Percentiles rank a stretch among this genome's conserved stretches.
These are phyloP conservation scores for Craterostigma plantagineum DNA, from an alignment of 257 asterid species.

Conservation along the genomic window DNA sequence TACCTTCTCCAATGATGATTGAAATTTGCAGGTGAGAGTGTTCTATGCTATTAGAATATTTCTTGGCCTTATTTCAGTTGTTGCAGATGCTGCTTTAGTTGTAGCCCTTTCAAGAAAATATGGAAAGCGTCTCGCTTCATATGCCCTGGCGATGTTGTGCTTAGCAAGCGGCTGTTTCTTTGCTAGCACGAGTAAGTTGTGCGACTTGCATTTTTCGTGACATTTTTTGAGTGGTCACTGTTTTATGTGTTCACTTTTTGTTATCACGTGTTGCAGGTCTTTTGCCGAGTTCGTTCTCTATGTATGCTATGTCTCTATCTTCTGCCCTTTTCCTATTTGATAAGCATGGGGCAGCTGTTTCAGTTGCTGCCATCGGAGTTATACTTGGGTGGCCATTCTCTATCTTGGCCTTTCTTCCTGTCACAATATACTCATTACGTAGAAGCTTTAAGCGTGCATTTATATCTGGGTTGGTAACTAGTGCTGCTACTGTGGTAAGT, in stretches of 20 bases:
- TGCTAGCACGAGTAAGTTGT: slow-evolving; percentile 78
- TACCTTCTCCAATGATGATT: slow-evolving; percentile 10
- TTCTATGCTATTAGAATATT: slow-evolving; percentile 78
- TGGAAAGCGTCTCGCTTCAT: slow-evolving; percentile 88
- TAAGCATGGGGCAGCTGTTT: slow-evolving; percentile 80
- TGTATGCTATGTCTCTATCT: slow-evolving; percentile 93
- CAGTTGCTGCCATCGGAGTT: slow-evolving; percentile 77
- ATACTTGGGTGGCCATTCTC: slow-evolving; percentile 98
- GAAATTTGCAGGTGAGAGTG: slow-evolving; percentile 57
- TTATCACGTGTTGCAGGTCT: slow-evolving; percentile 42
- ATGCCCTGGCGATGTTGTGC: slow-evolving; percentile 93
- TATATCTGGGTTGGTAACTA: slow-evolving; percentile 49
- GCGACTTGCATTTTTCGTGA: neutral
- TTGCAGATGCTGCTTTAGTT: slow-evolving; percentile 76
- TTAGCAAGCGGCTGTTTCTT: slow-evolving; percentile 96
- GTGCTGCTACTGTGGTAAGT: slow-evolving; percentile 54
- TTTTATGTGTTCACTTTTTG: neutral
- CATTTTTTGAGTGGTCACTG: slow-evolving; percentile 3
- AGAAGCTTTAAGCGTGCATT: slow-evolving; percentile 49
- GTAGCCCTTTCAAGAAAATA: slow-evolving; percentile 87
- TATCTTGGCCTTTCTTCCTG: slow-evolving; percentile 80
- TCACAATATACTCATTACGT: slow-evolving; percentile 54
- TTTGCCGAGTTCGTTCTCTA: slow-evolving; percentile 93
- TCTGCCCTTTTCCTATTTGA: slow-evolving; percentile 76
- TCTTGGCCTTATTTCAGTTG: slow-evolving; percentile 60